These are phyloP conservation scores for Gracilaria domingensis DNA, from an alignment of 23 red algal genomes.

Conservation along the genomic window DNA sequence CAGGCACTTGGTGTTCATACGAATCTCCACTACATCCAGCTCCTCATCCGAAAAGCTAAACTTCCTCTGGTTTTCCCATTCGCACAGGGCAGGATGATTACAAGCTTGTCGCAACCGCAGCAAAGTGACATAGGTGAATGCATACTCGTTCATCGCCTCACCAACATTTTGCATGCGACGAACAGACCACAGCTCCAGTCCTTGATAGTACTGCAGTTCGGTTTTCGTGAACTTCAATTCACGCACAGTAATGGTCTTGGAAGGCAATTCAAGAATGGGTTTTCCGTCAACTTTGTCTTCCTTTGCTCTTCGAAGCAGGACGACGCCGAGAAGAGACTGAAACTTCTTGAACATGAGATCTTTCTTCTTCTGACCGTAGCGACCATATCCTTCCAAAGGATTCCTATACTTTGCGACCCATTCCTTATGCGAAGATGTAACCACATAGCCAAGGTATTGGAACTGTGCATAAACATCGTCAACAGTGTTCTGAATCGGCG, in stretches of 20 bases:
- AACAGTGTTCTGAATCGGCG: conserved; percentile 88
- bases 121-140: conserved; percentile 12
- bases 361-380: neutral
- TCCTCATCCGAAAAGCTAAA: conserved; percentile 51
- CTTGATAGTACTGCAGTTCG: conserved; percentile 27
- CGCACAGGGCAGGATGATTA: conserved; percentile 53
- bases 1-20: conserved; percentile 9
- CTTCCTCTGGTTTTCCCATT: neutral
- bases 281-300: conserved; percentile 65
- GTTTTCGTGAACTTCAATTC: conserved; percentile 54
- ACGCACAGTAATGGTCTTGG: neutral
- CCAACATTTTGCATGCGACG: conserved; percentile 5
- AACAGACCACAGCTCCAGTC: conserved; percentile 18
- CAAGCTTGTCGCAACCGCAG: conserved; percentile 79
- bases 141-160: conserved; percentile 1
- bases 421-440: conserved; percentile 46
- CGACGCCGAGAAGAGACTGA: conserved; percentile 56
- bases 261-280: conserved; percentile 60
- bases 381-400: conserved; percentile 23
- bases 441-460: conserved; percentile 80
- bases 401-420: conserved; percentile 49
- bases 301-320: conserved; percentile 75
- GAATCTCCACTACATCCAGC: conserved; percentile 49
- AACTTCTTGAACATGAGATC: conserved; percentile 55
- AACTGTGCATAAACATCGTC: conserved; percentile 84